Evolutionary conservation across 192 early-diverging fungal species (phyloP), one percentile per base, ranked within the genome.

Genomic region (Linnemannia exigua): DNA sequence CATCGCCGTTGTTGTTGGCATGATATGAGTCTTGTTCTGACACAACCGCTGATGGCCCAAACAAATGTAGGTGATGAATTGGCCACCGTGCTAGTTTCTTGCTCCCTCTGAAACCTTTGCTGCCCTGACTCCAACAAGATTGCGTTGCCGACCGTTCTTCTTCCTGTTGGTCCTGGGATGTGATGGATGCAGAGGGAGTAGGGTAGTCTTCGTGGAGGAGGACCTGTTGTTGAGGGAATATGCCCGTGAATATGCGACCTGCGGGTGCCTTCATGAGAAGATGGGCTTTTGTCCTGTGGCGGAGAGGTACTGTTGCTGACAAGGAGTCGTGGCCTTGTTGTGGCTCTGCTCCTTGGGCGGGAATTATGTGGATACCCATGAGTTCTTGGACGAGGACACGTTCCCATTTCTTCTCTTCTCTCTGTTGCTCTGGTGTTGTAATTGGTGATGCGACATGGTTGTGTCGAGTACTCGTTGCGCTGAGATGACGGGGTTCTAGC

Each of bases 391-490:
- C 15, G 37, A 84, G 70, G 15, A 46, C 67, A 5, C 82, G 63
- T 19, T 84, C 82, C 82, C 76, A 84, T 33, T 33, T 46, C 33
- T 67, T 76, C 73, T 83, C 81, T 67, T 77, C 61, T 0, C 50
- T 17, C 33, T 70, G 71, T 14, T 52, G 54, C 0, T 72, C 12
- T 67, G 31, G 9, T 61, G 70, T 20, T 33, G 70, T 0, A 44
- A 11, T 70, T 17, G 19, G 12, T 36, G n/a, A 37, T 37, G 4
- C 9, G 1, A 12, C 20, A 44, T 9, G 54, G 35, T 1, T 12
- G 17, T 7, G 74, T 52, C 2, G 50, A 17, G 5, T 9, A 6
- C 3, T 44, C 9, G 50, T 35, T 16, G 35, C 31, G 72, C 31
- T 36, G n/a, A 48, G 19, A 0, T 44, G 74, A 17, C 41, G 54